Evolutionary conservation across 2,329 filamentous ascomycete genomes (phyloP), one percentile per base, ranked within the genome.

Genomic region (Furcasterigmium furcatum): DNA sequence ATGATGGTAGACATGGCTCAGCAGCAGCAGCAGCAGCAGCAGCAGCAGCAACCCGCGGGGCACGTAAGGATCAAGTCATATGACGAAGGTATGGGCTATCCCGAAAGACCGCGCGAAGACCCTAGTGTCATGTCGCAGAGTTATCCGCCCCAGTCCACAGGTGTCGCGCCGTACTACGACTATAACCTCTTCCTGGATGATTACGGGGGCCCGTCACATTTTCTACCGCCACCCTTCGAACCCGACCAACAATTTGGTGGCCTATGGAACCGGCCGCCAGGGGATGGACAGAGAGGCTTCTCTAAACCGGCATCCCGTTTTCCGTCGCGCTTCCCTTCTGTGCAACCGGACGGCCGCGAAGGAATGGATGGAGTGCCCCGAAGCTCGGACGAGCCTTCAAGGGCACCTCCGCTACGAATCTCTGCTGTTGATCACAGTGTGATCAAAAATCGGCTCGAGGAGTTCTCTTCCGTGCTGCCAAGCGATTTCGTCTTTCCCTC

Each of bases 401-500:
- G 65, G 45, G 56, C 61, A 8, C 63, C 61, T 16, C 66, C 64
- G 4, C 68, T 72, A 62, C 68, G 66, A 46, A 77, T 82, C 30
- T 80, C 76, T 16, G 71, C 70, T 9, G 68, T 67, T 46, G 79
- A 82, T 51, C 75, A 82, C 55, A 71, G 67, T 5, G 64, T 72
- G 10, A 80, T 84, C 45, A 77, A 78, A 55, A 77, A 71, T 45
- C 73, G 78, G n/a, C 62, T 85, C 1, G 73, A 80, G 18, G 79
- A 84, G 49, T 85, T 85, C 51, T 78, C 79, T 1, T 70, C 74
- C 1, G 76, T 84, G 5, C 61, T 85, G 19, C 79, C 82, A 0
- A 69, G 65, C 43, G 80, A 82, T 53, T 88, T 88, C 52, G 74
- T 80, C 4, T 78, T 88, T 41, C 85, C 85, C 2, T 87, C 84